Base-by-base conservation (phyloP, 345 rosid species). In the Sonneratia alba region DNA sequence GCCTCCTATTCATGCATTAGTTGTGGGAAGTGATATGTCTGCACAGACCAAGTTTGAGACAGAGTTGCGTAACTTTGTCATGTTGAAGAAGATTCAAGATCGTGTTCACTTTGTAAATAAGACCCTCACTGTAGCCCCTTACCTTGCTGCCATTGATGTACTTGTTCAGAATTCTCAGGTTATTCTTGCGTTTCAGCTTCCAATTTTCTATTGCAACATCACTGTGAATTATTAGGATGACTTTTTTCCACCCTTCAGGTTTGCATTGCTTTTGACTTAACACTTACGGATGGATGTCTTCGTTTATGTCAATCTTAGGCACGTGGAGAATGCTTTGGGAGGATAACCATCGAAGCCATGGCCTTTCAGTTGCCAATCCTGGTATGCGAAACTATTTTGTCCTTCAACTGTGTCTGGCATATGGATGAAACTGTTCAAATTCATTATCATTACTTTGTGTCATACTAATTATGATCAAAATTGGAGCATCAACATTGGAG, bases 261-360 rank as follows among this genome's bases (percentile, higher is more conserved):
- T 62, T 24, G 66, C 59, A 32, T 62, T 24, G 32, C 11, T 57
- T 57, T 57, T 62, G 19, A 0, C 19, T 62, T 62, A 13, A 22
- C 36, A 24, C 38, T 62, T 62, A 27, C 38, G 45, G 10, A 27
- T 59, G 64, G 11, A n/a, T 27, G 16, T 62, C 19, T 62, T 62
- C 5, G 66, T 32, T 32, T 62, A 7, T 57, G 34, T 22, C 32
- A 15, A 62, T 27, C 12, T 62, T 34, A 89, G 93, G 92, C 87
- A 9, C 85, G 94, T 61, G 97, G 97, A 85, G 93, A 91, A 84
- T 93, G 97, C 84, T 89, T 89, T 67, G 93, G 93, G 73, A 87
- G 98, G 79, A 90, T 90, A 81, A 90, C 97, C 55, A 93, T 93
- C 10, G 96, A 93, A 84, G 98, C 97, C 27, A 90, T 93, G 98